phyloP scores from a whole-genome alignment of 176 grass and related monocot genomes.

The Stipa capillata region DNA sequence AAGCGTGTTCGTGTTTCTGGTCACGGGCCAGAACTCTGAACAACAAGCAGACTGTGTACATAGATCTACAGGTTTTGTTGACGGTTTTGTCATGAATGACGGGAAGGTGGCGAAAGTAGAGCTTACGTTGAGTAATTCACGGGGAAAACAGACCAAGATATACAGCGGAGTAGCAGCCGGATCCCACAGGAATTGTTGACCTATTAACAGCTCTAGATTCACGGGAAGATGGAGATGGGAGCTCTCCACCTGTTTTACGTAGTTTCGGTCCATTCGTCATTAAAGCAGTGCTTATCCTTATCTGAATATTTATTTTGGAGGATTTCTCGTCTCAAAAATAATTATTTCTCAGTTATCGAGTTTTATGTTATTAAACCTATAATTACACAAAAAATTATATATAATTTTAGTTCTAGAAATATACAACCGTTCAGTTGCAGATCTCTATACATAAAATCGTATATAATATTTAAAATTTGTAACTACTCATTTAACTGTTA shows the following conservation, averaged over 20 bases:
- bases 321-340: no score
- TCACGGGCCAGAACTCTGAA: background rate
- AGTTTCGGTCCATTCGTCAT: background rate
- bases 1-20: background rate
- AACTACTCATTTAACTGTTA: no score
- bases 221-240: background rate
- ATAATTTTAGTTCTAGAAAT: no score
- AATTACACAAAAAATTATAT: no score
- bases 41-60: background rate
- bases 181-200: background rate
- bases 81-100: background rate
- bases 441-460: no score
- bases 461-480: no score
- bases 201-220: background rate
- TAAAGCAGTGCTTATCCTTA: background rate
- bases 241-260: background rate
- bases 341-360: no score
- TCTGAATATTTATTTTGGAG: background rate
- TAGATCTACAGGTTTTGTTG: background rate
- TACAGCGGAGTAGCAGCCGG: background rate
- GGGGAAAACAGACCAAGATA: background rate
- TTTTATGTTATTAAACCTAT: no score
- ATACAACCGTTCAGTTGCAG: no score
- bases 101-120: background rate
- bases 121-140: background rate